phyloP scores from a whole-genome alignment of 441 rosid species.

The Dalechampia spathulata region DNA sequence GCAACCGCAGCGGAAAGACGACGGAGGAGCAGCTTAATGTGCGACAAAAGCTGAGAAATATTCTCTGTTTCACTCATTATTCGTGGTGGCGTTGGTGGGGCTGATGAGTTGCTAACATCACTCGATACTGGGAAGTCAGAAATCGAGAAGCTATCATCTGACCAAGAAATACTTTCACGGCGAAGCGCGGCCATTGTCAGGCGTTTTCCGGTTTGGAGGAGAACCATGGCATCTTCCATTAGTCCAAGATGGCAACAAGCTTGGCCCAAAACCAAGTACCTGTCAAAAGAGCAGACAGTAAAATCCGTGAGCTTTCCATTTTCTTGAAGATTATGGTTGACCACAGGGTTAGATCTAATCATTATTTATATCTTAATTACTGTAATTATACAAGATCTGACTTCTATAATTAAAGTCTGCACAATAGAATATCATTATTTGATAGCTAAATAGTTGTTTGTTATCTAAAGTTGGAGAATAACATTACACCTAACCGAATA shows the following conservation, averaged over 20 bases:
- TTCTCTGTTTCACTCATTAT: slow-evolving; percentile 41
- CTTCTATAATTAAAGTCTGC: too few relatives aligned
- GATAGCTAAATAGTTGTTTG: too few relatives aligned
- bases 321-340: too few relatives aligned
- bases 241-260: slow-evolving; percentile 89
- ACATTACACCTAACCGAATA: too few relatives aligned
- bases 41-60: slow-evolving; percentile 56
- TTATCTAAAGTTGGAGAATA: too few relatives aligned
- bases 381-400: too few relatives aligned
- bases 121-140: slow-evolving; percentile 32
- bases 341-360: too few relatives aligned
- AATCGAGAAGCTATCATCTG: slow-evolving; percentile 82
- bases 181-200: slow-evolving; percentile 82
- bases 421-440: too few relatives aligned
- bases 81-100: slow-evolving; percentile 55
- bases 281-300: slow-evolving; percentile 19
- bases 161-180: slow-evolving; percentile 71
- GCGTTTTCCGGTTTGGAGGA: slow-evolving; percentile 94
- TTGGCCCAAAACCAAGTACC: slow-evolving; percentile 81
- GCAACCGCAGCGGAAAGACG: slow-evolving; percentile 80
- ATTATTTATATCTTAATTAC: too few relatives aligned
- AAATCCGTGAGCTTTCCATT: background rate
- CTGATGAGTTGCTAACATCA: slow-evolving; percentile 22
- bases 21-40: slow-evolving; percentile 79
- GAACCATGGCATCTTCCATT: slow-evolving; percentile 95